Percentiles rank a stretch among this genome's conserved stretches.
These are phyloP conservation scores for Eragrostis tef DNA, from an alignment of 202 grass and related monocot genomes.

Conservation along the genomic window DNA sequence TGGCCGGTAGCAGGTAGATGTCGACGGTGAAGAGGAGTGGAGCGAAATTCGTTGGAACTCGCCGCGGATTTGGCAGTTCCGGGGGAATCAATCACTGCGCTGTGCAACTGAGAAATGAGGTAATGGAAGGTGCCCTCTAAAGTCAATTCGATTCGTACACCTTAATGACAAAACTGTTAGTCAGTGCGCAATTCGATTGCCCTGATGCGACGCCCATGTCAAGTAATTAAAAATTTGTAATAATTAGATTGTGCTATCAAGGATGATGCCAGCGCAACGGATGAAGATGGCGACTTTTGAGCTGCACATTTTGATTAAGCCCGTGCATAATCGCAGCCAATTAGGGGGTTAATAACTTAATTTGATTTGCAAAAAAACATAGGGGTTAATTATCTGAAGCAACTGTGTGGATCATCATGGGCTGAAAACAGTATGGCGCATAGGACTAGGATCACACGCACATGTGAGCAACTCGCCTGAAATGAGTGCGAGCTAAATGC, in stretches of 20 bases:
- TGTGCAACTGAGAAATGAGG: background rate
- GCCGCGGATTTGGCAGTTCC: background rate
- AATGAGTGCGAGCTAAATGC: background rate
- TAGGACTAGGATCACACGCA: background rate
- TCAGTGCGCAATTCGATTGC: background rate
- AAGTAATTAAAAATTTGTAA: background rate
- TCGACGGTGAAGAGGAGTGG: background rate
- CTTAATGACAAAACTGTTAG: background rate
- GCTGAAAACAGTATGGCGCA: no score
- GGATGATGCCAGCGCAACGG: background rate
- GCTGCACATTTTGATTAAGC: background rate
- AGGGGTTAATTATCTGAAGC: no score
- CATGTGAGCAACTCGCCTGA: background rate
- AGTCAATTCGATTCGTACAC: background rate
- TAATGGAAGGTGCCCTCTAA: slow-evolving; percentile 10
- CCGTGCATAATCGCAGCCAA: no score
- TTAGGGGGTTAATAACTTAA: no score
- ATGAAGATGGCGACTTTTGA: background rate
- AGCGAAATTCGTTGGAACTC: background rate
- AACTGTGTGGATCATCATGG: no score
- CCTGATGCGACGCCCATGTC: background rate
- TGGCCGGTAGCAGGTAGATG: background rate
- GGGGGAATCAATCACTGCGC: slow-evolving; percentile 1
- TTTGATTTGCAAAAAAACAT: no score
- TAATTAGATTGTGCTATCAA: background rate